A percentile compares a stretch with the other conserved stretches of the same genome.
phyloP scores from a whole-genome alignment of 2,329 filamentous ascomycete genomes.

The Chrysoporthe deuterocubensis region DNA sequence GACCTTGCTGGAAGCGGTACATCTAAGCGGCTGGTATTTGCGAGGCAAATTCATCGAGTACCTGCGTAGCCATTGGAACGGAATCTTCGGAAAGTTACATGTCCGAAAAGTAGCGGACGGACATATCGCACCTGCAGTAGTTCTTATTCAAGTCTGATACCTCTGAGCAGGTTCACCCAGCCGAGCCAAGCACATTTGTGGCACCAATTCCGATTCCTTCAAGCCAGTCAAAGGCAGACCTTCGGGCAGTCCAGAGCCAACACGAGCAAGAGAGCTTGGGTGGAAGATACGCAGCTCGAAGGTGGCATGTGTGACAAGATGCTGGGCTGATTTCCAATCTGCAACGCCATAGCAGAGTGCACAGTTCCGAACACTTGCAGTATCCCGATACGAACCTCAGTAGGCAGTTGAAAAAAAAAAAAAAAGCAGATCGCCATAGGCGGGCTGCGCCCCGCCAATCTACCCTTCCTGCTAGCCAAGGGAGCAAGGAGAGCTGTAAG shows the following conservation, averaged over 20 bases:
- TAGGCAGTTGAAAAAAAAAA: background rate
- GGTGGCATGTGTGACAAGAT: background rate
- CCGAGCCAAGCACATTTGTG: background rate
- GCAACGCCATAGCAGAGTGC: background rate
- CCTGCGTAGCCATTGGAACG: background rate
- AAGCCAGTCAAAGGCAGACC: background rate
- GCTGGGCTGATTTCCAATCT: background rate
- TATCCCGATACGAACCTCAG: background rate
- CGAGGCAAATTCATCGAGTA: background rate
- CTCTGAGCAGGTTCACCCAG: background rate
- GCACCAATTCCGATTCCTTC: background rate
- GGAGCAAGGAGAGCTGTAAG: background rate
- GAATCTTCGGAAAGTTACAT: background rate
- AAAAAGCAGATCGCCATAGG: background rate
- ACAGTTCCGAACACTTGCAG: constrained; percentile 7
- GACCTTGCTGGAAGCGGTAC: background rate
- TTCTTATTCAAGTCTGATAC: background rate
- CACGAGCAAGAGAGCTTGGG: background rate
- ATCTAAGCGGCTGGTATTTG: background rate
- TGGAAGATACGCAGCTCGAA: background rate
- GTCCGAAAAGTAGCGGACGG: background rate
- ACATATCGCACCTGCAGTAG: background rate
- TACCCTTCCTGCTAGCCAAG: background rate
- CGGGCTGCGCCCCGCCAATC: background rate
- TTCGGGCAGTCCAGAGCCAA: background rate